Base-by-base conservation (phyloP, 2,329 filamentous ascomycete genomes). In the Xylaria sp. region DNA sequence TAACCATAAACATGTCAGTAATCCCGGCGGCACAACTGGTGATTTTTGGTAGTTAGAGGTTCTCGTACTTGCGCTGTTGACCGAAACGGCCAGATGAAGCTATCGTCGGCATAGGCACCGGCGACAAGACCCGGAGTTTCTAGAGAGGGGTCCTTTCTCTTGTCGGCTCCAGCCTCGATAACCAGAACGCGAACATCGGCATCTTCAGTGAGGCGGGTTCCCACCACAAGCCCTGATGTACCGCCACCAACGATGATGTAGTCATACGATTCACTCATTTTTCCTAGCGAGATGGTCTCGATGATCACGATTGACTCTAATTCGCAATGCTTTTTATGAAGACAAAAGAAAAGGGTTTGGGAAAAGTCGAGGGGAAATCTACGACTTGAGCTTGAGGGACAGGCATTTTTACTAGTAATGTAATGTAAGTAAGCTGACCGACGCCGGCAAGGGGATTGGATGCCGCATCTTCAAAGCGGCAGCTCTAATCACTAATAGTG, bases 181-280 rank as follows among this genome's bases (percentile, higher is more conserved):
- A 83, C 78, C 8, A 81, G 72, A 18, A 84, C 79, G 7, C 73
- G 72, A 34, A 79, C 73, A 43, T 77, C 52, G 34, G 74, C 72
- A 65, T 80, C 76, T 67, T 82, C 80, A 34, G 74, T 78, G 15
- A 85, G 78, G 45, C 83, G 80, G 61, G 78, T 78, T 18, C 83
- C 84, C 64, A 85, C 78, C 1, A 83, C 80, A 61, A 84, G 80
- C n/a, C 84, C 83, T 25, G 83, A 80, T 2, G 83, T 85, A 18
- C 84, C 83, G n/a, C 83, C 83, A 36, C 84, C 83, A n/a, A 84
- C 81, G 58, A 85, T 77, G 66, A 85, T 74, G 72, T 83, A 85
- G 74, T 85, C 82, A 76, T 81, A 84, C 4, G 66, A 72, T 71
- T 66, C 69, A 70, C 63, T 71, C 71, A 72, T 72, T 63, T 61